phyloP scores from a whole-genome alignment of 805 yeast species.

The Teunomyces funiuensis region DNA sequence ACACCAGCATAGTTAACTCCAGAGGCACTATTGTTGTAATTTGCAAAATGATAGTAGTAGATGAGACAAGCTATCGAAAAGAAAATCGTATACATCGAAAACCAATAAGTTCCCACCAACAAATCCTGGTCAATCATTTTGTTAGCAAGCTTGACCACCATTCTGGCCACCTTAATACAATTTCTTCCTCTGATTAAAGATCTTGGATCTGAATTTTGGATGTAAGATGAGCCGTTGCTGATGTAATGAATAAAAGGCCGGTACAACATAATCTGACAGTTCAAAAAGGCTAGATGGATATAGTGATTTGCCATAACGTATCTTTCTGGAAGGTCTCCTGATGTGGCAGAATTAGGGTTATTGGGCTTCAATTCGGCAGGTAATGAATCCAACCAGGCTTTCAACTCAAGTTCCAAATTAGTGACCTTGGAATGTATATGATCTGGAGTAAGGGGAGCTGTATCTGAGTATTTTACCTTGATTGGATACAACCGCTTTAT shows the following conservation, averaged over 20 bases:
- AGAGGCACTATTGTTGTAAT: constrained; percentile 24
- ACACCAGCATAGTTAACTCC: constrained; percentile 46
- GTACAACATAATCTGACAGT: constrained; percentile 77
- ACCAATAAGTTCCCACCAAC: constrained; percentile 87
- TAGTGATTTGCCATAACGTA: constrained; percentile 75
- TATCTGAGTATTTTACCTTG: constrained; percentile 36
- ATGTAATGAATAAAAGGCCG: constrained; percentile 87
- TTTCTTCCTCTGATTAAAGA: constrained; percentile 75
- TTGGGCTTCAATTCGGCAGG: constrained; percentile 75
- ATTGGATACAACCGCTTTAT: constrained; percentile 76
- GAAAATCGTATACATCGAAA: constrained; percentile 83
- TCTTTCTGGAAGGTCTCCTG: constrained; percentile 42
- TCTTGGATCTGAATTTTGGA: constrained; percentile 47
- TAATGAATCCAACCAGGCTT: constrained; percentile 67
- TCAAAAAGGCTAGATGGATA: constrained; percentile 67
- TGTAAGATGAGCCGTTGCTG: constrained; percentile 46
- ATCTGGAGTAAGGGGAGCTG: constrained; percentile 25
- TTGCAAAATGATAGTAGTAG: constrained; percentile 66
- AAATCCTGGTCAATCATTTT: constrained; percentile 73
- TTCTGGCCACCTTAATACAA: constrained; percentile 80
- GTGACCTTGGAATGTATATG: constrained; percentile 49
- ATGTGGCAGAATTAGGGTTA: constrained; percentile 44
- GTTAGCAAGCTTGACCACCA: constrained; percentile 76
- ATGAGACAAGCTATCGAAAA: constrained; percentile 86
- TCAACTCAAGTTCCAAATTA: constrained; percentile 64